Evolutionary conservation across 495 filamentous ascomycete species (phyloP), one percentile per base, ranked within the genome.

Genomic region (Penicillium antarcticum): DNA sequence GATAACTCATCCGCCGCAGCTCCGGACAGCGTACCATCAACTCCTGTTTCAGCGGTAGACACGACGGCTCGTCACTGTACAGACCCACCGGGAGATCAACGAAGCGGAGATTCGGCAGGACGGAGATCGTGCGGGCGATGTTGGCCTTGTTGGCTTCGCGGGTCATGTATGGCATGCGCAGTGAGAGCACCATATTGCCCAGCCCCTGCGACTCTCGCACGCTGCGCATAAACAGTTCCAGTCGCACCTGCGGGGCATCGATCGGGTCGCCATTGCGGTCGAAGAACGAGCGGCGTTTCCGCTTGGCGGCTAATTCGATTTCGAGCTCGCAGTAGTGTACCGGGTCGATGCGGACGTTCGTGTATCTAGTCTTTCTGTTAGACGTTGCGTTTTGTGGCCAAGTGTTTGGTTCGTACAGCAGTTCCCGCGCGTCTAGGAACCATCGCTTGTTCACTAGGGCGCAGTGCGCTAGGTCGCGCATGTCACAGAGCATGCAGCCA

Each of bases 161-260:
- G 39, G 90, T 86, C 94, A 96, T 96, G 67, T 96, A 97, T n/a
- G 94, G 89, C 59, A 88, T 86, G 71, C 96, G 92, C 46, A 98
- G 72, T 48, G 85, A 88, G 52, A 86, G 71, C 10, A 96, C 88
- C 21, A 79, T 73, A 5, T 71, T 64, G 0, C 82, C 90, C 13
- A 94, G 72, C 8, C 77, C 76, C 19, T 78, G 77, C 24, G 87
- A 83, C 29, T 92, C 86, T 50, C 92, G 81, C 31, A 97, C 82
- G 0, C 91, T 85, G 36, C 89, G 83, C 64, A 84, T 88, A 37
- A 98, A 79, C 41, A 96, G 74, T 48, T 81, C 76, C 16, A 98
- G 79, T 13, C 94, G 85, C 50, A 83, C 79, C 51, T 85, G 79
- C 4, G 91, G 80, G 16, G 88, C 82, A 69, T 96, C 91, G 56